phyloP scores from a whole-genome alignment of 768 basidiomycete genomes.

The Chiua virens region DNA sequence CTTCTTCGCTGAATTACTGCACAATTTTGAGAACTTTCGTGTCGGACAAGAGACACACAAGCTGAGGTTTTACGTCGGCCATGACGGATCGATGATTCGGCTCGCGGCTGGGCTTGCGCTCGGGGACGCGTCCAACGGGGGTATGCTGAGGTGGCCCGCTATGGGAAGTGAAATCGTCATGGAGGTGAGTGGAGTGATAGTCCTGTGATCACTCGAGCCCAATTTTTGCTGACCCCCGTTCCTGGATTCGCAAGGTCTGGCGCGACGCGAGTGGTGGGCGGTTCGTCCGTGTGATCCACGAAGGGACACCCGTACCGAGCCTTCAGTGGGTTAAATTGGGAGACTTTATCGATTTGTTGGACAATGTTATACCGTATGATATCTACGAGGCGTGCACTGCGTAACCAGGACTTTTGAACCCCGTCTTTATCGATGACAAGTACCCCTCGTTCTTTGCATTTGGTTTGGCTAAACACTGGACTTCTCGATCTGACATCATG shows the following conservation, averaged over 20 bases:
- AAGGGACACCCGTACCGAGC: conserved; percentile 39
- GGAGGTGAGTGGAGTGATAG: conserved; percentile 35
- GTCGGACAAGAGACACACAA: conserved; percentile 35
- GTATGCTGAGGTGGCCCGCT: conserved; percentile 45
- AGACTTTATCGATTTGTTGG: conserved; percentile 35
- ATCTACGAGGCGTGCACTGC: conserved; percentile 24
- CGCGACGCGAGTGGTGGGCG: conserved; percentile 14
- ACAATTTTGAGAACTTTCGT: conserved; percentile 38
- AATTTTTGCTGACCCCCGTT: too few species aligned
- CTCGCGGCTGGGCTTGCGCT: conserved; percentile 42
- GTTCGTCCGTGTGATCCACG: conserved; percentile 46
- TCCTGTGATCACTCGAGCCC: not conserved
- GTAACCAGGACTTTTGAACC: not conserved
- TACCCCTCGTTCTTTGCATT: not conserved
- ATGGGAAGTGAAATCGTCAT: conserved; percentile 47
- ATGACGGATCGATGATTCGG: conserved; percentile 48
- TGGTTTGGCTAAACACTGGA: too few species aligned
- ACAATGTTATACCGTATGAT: conserved; percentile 35
- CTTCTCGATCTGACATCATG: not conserved
- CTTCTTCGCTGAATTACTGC: conserved; percentile 44
- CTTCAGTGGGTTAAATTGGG: conserved; percentile 39
- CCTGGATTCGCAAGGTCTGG: conserved; percentile 38
- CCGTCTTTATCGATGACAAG: not conserved
- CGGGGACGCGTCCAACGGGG: conserved; percentile 25
- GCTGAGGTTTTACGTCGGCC: conserved; percentile 44